Percentiles rank a stretch among this genome's conserved stretches.
phyloP scores from a whole-genome alignment of 2,329 filamentous ascomycete species.

The Pseudofabraea citricarpa region DNA sequence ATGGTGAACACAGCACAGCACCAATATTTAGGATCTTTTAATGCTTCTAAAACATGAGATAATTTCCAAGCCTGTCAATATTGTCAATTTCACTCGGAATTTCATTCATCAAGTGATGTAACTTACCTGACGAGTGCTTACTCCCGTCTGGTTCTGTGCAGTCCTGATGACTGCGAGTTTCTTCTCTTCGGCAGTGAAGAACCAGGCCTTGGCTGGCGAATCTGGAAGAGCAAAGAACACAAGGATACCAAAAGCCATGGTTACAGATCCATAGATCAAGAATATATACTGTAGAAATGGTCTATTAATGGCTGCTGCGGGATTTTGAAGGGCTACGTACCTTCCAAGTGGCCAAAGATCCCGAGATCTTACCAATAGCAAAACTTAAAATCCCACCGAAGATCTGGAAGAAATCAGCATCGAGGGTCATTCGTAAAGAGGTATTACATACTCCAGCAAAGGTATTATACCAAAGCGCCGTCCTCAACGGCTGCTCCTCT shows the following conservation, averaged over 20 bases:
- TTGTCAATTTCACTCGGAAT: background rate
- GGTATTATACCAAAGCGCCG: slow-evolving; percentile 46
- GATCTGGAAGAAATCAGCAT: background rate
- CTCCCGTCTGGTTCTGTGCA: slow-evolving; percentile 5
- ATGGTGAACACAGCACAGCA: slow-evolving; percentile 12
- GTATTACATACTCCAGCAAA: background rate
- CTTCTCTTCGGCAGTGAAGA: slow-evolving; percentile 32
- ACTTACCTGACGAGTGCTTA: slow-evolving; percentile 14
- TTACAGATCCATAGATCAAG: slow-evolving; percentile 13
- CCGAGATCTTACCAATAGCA: background rate
- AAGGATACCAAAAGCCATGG: slow-evolving; percentile 24
- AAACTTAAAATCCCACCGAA: background rate
- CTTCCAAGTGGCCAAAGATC: background rate
- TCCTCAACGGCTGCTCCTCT: slow-evolving; percentile 49
- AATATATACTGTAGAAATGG: slow-evolving; percentile 4
- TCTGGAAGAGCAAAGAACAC: slow-evolving; percentile 43
- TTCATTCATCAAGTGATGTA: too few relatives aligned
- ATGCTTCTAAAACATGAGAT: slow-evolving; percentile 32
- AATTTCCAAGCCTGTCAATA: slow-evolving; percentile 16
- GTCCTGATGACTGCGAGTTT: slow-evolving; percentile 23
- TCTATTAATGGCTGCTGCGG: background rate
- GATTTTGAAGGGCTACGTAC: background rate
- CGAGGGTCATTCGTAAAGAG: background rate
- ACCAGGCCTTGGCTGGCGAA: slow-evolving; percentile 38
- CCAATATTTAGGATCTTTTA: slow-evolving; percentile 29